Conservation (phyloP, 2,329 filamentous ascomycete species). For the Pseudovirgaria hyperparasitica region DNA sequence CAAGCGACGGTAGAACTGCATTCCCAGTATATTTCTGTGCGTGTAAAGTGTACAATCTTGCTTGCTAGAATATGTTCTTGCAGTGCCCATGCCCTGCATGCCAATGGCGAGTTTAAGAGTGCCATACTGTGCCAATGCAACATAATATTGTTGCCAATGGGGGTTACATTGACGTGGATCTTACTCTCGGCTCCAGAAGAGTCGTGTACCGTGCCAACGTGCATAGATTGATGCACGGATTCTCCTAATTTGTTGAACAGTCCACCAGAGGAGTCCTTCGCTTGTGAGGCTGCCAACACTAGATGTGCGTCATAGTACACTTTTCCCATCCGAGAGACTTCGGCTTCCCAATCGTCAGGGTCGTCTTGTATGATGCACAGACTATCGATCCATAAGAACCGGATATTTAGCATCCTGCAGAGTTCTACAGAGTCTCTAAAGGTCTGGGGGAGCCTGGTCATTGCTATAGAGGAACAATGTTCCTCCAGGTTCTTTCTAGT, state of each 20-base stretch:
- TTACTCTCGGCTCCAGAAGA: too few relatives aligned
- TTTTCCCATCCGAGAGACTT: constrained; percentile 4
- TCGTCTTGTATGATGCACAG: constrained; percentile 7
- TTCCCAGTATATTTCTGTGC: constrained; percentile 1
- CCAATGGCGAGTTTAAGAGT: too few relatives aligned
- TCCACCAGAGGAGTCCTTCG: too few relatives aligned
- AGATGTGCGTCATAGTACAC: constrained; percentile 6
- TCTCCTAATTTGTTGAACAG: too few relatives aligned
- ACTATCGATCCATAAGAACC: constrained; percentile 7
- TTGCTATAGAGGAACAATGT: too few relatives aligned
- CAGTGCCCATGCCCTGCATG: constrained; percentile 3
- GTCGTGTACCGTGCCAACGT: too few relatives aligned
- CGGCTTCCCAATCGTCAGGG: constrained; percentile 3
- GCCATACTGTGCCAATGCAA: too few relatives aligned
- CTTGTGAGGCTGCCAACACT: constrained; percentile 4
- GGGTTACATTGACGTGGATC: too few relatives aligned
- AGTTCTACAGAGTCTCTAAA: constrained; percentile 3
- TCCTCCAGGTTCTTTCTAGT: too few relatives aligned
- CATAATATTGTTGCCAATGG: too few relatives aligned
- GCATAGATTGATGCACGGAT: too few relatives aligned
- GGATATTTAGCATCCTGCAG: constrained; percentile 1
- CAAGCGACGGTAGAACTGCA: too few relatives aligned
- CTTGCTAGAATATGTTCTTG: constrained; percentile 2
- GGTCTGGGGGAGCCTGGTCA: not conserved
- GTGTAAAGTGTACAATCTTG: constrained; percentile 1